phyloP scores from a whole-genome alignment of 202 grass and related monocot species.

The Zoysia matrella region DNA sequence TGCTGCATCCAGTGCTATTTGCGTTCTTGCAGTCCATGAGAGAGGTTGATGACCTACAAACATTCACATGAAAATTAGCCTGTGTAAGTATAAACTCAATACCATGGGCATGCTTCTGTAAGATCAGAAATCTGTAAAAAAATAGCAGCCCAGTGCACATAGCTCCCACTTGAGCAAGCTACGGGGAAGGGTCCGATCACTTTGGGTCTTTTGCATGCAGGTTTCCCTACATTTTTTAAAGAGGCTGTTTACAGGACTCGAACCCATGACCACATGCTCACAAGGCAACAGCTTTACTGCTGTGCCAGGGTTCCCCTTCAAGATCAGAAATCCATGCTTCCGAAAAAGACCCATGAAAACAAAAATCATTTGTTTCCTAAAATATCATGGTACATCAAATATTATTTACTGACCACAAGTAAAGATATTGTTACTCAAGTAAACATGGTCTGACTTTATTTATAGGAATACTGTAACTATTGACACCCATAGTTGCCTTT shows the following conservation, averaged over 20 bases:
- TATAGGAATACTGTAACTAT: neutral
- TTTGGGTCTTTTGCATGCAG: no score
- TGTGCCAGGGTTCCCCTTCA: no score
- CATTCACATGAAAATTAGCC: neutral
- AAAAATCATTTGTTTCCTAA: neutral
- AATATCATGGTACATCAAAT: neutral
- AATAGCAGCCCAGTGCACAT: no score
- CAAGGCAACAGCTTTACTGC: no score
- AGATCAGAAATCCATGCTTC: conserved; percentile 2
- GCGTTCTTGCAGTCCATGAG: conserved; percentile 78
- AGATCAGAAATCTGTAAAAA: no score
- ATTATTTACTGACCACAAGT: neutral
- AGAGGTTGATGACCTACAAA: conserved; percentile 60
- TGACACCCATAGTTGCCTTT: conserved; percentile 4
- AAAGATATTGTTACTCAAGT: neutral
- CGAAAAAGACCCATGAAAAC: neutral
- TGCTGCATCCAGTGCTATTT: conserved; percentile 69
- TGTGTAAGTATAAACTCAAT: neutral
- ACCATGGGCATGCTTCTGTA: neutral
- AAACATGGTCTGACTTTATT: neutral
- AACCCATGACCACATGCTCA: no score
- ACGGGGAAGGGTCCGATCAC: no score
- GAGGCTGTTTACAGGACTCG: no score
- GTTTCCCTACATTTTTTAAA: no score
- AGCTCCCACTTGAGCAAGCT: no score